Evolutionary conservation across 768 basidiomycete genomes (phyloP).

Genomic region (Amanita pallidorosea): DNA sequence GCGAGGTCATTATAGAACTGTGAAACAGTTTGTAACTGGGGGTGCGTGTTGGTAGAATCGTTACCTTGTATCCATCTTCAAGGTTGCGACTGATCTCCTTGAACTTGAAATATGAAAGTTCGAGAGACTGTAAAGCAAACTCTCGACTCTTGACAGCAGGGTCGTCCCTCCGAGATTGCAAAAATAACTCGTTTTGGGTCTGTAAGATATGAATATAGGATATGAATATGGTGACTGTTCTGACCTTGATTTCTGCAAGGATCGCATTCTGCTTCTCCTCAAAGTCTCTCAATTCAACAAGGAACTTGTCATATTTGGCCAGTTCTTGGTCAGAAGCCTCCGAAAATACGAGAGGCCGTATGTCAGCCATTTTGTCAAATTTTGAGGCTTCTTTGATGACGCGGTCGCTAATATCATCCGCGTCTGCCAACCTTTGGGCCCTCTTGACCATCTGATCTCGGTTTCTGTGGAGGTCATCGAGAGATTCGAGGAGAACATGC

Average conservation of each 20-base stretch:
- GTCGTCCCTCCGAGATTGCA: conserved; percentile 72
- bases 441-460: conserved; percentile 55
- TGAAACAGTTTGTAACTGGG: not conserved
- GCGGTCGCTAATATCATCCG: conserved; percentile 64
- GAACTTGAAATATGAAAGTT: conserved; percentile 81
- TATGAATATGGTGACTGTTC: conserved; percentile 8
- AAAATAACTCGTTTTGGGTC: conserved; percentile 62
- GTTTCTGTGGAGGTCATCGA: conserved; percentile 59
- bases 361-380: conserved; percentile 56
- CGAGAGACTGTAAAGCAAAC: conserved; percentile 69
- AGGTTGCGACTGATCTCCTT: conserved; percentile 76
- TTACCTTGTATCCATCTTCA: conserved; percentile 79
- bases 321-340: conserved; percentile 71
- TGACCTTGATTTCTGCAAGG: conserved; percentile 59
- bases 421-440: conserved; percentile 47
- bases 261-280: conserved; percentile 55
- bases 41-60: conserved; percentile 5
- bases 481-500: conserved; percentile 63
- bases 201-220: conserved; percentile 7
- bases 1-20: conserved; percentile 90
- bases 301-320: conserved; percentile 69
- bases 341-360: conserved; percentile 83
- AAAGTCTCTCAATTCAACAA: conserved; percentile 44
- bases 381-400: conserved; percentile 58
- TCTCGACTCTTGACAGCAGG: conserved; percentile 72